Evolutionary conservation across 2,329 filamentous ascomycete species (phyloP).

Genomic region (Pseudopyricularia javanii): DNA sequence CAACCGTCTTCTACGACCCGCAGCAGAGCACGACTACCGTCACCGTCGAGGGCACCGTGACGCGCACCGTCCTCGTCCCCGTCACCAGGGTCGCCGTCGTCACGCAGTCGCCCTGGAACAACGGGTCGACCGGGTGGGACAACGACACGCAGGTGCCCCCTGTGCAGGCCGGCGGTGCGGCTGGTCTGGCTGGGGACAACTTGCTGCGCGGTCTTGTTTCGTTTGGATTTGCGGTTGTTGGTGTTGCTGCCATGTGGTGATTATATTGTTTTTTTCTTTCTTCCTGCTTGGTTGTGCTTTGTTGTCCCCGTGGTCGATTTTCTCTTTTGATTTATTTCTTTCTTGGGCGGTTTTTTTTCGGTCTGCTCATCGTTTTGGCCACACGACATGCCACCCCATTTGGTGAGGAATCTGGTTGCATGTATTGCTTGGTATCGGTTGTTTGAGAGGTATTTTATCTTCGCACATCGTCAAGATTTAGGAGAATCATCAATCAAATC

Average conservation of each 20-base stretch:
- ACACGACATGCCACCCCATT: too few relatives aligned
- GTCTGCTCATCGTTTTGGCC: background rate
- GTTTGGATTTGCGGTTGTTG: background rate
- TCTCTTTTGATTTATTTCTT: background rate
- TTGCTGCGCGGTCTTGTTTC: background rate
- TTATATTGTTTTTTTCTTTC: background rate
- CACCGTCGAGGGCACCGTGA: slow-evolving; percentile 1
- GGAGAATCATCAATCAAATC: too few relatives aligned
- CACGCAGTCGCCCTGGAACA: background rate
- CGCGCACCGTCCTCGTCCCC: slow-evolving; percentile 2
- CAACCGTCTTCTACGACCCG: slow-evolving; percentile 9
- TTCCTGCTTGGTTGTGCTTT: background rate
- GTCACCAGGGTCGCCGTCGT: background rate
- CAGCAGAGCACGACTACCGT: slow-evolving; percentile 1
- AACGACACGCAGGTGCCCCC: background rate
- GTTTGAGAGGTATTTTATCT: too few relatives aligned
- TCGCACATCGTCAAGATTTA: too few relatives aligned
- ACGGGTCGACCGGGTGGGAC: background rate
- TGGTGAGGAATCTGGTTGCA: too few relatives aligned
- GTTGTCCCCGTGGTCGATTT: background rate
- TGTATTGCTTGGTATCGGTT: too few relatives aligned
- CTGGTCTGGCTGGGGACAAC: background rate
- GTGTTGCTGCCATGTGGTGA: background rate
- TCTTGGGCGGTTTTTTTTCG: background rate
- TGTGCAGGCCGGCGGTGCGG: background rate